phyloP scores from a whole-genome alignment of 2,329 filamentous ascomycete genomes.

The Cladosporium colombiae region DNA sequence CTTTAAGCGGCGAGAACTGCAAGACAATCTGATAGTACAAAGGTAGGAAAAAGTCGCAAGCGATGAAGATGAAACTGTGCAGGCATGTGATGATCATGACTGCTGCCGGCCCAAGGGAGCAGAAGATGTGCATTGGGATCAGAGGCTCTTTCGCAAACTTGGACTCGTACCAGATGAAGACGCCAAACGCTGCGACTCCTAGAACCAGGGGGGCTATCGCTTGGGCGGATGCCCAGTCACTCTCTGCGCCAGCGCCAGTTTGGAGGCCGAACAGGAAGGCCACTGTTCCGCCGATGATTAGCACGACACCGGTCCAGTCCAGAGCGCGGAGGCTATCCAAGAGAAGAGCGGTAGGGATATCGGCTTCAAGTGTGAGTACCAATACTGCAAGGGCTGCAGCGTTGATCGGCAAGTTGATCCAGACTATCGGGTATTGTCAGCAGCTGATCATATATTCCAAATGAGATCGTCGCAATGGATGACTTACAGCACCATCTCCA shows the following conservation, averaged over 20 bases:
- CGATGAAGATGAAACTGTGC: constrained; percentile 77
- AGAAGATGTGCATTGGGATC: constrained; percentile 73
- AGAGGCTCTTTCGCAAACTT: constrained; percentile 69
- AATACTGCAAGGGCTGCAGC: constrained; percentile 52
- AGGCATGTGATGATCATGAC: constrained; percentile 68
- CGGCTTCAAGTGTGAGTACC: constrained; percentile 56
- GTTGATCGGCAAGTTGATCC: constrained; percentile 57
- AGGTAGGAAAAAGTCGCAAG: constrained; percentile 76
- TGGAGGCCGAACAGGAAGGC: constrained; percentile 57
- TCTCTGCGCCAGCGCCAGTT: constrained; percentile 55
- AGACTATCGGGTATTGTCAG: constrained; percentile 29
- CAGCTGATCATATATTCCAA: not conserved
- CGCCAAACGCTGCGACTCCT: constrained; percentile 52
- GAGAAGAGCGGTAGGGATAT: constrained; percentile 55
- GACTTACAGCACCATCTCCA: constrained; percentile 30
- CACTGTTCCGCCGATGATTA: constrained; percentile 52
- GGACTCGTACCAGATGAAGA: constrained; percentile 74
- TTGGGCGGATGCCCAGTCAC: constrained; percentile 54
- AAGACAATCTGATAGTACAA: constrained; percentile 81
- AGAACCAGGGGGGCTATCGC: constrained; percentile 58
- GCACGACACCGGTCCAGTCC: constrained; percentile 56
- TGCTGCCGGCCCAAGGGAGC: constrained; percentile 63
- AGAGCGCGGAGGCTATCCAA: constrained; percentile 51
- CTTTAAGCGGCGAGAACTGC: constrained; percentile 56
- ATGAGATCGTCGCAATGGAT: constrained; percentile 30